Conservation (phyloP, 768 basidiomycete genomes). For the Mycena vulgaris region DNA sequence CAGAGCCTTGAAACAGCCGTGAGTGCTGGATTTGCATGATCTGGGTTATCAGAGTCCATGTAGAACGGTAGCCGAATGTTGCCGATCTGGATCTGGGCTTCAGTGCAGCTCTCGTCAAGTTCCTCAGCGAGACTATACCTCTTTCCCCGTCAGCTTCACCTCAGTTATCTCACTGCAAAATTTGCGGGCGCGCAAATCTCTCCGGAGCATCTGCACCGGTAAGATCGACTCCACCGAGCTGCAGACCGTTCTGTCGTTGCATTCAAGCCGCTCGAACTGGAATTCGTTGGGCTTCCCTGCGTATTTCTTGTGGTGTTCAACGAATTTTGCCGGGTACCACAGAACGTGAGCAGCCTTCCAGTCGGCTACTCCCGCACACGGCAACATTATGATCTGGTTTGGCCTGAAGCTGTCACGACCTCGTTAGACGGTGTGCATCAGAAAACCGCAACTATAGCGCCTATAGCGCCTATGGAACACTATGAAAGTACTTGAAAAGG, state of each 20-base stretch:
- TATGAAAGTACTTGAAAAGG: too few species aligned
- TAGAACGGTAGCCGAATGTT: conserved; percentile 11
- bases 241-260: background rate
- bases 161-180: conserved; percentile 6
- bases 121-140: background rate
- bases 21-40: background rate
- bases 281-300: too few species aligned
- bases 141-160: background rate
- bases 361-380: too few species aligned
- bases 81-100: background rate
- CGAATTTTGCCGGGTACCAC: too few species aligned
- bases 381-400: too few species aligned
- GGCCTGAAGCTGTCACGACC: too few species aligned
- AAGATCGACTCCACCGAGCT: background rate
- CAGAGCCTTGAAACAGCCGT: background rate
- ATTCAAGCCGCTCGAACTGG: conserved; percentile 1
- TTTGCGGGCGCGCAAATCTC: background rate
- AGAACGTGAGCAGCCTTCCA: too few species aligned
- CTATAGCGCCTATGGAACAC: too few species aligned
- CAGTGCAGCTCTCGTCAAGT: too few species aligned
- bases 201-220: background rate
- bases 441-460: too few species aligned
- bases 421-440: too few species aligned
- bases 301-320: too few species aligned
- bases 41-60: background rate